These are phyloP conservation scores for Penicillium soppii DNA, from an alignment of 495 filamentous ascomycete species.

Conservation along the genomic window DNA sequence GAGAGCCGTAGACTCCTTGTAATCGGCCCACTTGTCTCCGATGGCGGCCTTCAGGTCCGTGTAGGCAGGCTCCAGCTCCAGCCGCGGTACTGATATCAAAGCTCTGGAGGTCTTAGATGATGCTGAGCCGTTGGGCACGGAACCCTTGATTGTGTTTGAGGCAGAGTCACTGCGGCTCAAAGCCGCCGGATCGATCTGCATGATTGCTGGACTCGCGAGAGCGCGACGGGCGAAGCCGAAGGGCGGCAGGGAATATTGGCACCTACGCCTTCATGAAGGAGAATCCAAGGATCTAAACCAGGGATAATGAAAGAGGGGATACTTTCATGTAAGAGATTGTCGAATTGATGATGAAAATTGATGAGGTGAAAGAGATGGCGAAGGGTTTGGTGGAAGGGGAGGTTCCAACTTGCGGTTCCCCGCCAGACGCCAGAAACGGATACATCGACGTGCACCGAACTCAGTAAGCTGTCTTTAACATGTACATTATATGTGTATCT, in stretches of 20 bases:
- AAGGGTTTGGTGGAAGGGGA: constrained; percentile 27
- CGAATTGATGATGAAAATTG: constrained; percentile 29
- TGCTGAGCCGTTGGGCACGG: constrained; percentile 55
- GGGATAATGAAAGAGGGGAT: constrained; percentile 3
- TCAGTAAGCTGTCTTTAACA: background rate
- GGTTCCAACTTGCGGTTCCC: constrained; percentile 24
- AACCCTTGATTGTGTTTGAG: constrained; percentile 59
- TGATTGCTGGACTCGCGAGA: constrained; percentile 44
- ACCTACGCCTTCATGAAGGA: constrained; percentile 47
- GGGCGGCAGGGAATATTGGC: constrained; percentile 29
- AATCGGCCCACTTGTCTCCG: constrained; percentile 81
- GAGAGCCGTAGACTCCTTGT: constrained; percentile 77
- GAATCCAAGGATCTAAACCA: constrained; percentile 8
- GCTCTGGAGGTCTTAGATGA: constrained; percentile 56
- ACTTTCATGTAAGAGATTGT: constrained; percentile 17
- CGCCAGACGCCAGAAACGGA: constrained; percentile 31
- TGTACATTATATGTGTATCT: no score
- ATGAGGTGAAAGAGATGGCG: constrained; percentile 16
- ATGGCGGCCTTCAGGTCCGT: constrained; percentile 78
- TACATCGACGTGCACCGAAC: constrained; percentile 14
- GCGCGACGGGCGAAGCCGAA: constrained; percentile 48
- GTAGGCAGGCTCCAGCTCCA: constrained; percentile 89
- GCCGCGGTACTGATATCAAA: constrained; percentile 71
- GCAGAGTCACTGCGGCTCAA: constrained; percentile 68
- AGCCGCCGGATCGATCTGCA: constrained; percentile 87